A percentile compares a stretch with the other conserved stretches of the same genome.
These are phyloP conservation scores for Aspergillus ibericus DNA, from an alignment of 2,329 filamentous ascomycete species.

Conservation along the genomic window DNA sequence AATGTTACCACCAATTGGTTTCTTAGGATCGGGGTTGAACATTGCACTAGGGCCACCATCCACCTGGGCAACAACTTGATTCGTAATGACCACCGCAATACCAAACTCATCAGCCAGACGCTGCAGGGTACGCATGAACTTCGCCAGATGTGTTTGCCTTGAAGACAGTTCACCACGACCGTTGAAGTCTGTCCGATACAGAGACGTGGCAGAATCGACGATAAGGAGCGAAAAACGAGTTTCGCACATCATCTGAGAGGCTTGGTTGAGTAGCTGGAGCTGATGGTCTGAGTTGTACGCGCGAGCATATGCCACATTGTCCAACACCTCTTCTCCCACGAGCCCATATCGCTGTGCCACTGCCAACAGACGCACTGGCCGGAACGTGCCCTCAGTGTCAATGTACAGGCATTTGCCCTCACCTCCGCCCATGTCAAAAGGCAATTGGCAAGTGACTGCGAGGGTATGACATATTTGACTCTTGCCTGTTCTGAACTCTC, in stretches of 20 bases:
- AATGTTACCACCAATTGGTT: slow-evolving; percentile 97
- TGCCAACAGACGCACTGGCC: slow-evolving; percentile 83
- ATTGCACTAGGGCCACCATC: slow-evolving; percentile 94
- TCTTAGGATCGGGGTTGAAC: slow-evolving; percentile 99
- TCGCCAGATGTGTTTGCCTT: slow-evolving; percentile 63
- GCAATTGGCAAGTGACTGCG: slow-evolving; percentile 96
- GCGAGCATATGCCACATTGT: slow-evolving; percentile 96
- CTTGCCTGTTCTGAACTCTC: slow-evolving; percentile 96
- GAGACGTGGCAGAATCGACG: slow-evolving; percentile 90
- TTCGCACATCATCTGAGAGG: slow-evolving; percentile 98
- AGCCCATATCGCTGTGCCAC: slow-evolving; percentile 94
- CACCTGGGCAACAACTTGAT: slow-evolving; percentile 97
- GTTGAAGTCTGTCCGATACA: slow-evolving; percentile 95
- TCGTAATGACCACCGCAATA: slow-evolving; percentile 97
- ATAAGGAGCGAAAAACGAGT: slow-evolving; percentile 94
- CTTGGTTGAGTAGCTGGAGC: slow-evolving; percentile 89
- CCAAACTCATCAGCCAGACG: slow-evolving; percentile 72
- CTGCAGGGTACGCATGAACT: slow-evolving; percentile 51
- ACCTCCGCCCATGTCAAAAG: slow-evolving; percentile 98
- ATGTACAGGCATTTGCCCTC: slow-evolving; percentile 99
- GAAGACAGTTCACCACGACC: slow-evolving; percentile 97
- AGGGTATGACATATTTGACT: slow-evolving; percentile 98
- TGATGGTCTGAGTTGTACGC: slow-evolving; percentile 99
- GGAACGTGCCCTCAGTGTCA: slow-evolving; percentile 95
- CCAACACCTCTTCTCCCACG: slow-evolving; percentile 93